phyloP scores from a whole-genome alignment of 768 basidiomycete genomes.

The Lenzites betulinus region DNA sequence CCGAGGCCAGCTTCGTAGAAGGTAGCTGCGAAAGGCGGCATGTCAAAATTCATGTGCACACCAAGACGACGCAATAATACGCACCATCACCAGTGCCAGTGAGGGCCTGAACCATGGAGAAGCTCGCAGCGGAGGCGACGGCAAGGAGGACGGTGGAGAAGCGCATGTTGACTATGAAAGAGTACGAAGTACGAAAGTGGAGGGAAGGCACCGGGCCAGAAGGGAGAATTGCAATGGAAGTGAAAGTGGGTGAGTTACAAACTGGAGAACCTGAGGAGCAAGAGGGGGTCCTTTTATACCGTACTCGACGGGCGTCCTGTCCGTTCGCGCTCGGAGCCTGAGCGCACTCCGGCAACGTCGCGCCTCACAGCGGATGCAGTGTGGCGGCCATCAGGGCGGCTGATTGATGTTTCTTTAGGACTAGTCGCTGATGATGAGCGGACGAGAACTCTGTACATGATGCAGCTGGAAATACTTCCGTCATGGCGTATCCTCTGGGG shows the following conservation, averaged over 20 bases:
- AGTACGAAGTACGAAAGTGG: slow-evolving; percentile 17
- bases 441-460: neutral
- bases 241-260: slow-evolving; percentile 23
- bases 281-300: slow-evolving; percentile 8
- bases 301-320: neutral
- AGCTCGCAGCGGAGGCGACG: slow-evolving; percentile 8
- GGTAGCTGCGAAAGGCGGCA: slow-evolving; percentile 26
- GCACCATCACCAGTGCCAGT: slow-evolving; percentile 20
- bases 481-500: neutral
- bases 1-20: slow-evolving; percentile 40
- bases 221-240: slow-evolving; percentile 18
- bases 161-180: slow-evolving; percentile 15
- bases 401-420: neutral
- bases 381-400: neutral
- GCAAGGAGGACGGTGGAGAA: slow-evolving; percentile 16
- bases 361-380: neutral
- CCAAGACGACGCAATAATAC: neutral
- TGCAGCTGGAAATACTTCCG: neutral
- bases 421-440: neutral
- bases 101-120: slow-evolving; percentile 2
- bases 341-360: neutral
- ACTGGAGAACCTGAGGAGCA: slow-evolving; percentile 10
- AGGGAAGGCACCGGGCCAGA: slow-evolving; percentile 12
- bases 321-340: neutral
- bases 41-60: neutral